Percentiles rank a stretch among this genome's conserved stretches.
Conservation (phyloP, 176 grass and related monocot species). For the Oryza officinalis region DNA sequence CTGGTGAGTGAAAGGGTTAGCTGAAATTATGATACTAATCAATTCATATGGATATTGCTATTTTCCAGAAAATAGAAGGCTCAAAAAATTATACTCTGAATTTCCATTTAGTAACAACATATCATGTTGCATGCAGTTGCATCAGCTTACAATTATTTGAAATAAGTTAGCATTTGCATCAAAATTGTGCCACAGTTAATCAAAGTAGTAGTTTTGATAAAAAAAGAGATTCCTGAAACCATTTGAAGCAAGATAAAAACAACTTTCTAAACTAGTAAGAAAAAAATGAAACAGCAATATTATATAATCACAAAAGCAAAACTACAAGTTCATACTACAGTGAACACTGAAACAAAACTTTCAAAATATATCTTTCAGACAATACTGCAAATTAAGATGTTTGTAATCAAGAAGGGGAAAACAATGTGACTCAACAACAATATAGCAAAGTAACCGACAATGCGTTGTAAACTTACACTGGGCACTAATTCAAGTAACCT, state of each 20-base stretch:
- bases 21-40: not conserved
- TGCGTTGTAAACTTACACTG: constrained; percentile 40
- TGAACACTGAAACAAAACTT: not conserved
- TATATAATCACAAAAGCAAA: constrained; percentile 6
- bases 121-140: not conserved
- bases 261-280: constrained; percentile 13
- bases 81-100: not conserved
- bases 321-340: not conserved
- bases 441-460: not conserved
- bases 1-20: constrained; percentile 22
- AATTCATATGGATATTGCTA: not conserved
- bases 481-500: constrained; percentile 60
- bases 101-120: not conserved
- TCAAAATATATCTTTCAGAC: not conserved
- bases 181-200: constrained; percentile 4
- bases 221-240: not conserved
- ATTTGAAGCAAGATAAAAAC: constrained; percentile 2
- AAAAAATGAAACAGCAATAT: not conserved
- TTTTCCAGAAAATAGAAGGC: not conserved
- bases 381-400: not conserved
- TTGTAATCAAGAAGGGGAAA: not conserved
- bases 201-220: not conserved
- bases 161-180: not conserved
- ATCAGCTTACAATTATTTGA: not conserved
- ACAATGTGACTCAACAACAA: constrained; percentile 2